A percentile compares a stretch with the other conserved stretches of the same genome.
These are phyloP conservation scores for Phytophthora quininea DNA, from an alignment of 352 stramenopile species.

Conservation along the genomic window DNA sequence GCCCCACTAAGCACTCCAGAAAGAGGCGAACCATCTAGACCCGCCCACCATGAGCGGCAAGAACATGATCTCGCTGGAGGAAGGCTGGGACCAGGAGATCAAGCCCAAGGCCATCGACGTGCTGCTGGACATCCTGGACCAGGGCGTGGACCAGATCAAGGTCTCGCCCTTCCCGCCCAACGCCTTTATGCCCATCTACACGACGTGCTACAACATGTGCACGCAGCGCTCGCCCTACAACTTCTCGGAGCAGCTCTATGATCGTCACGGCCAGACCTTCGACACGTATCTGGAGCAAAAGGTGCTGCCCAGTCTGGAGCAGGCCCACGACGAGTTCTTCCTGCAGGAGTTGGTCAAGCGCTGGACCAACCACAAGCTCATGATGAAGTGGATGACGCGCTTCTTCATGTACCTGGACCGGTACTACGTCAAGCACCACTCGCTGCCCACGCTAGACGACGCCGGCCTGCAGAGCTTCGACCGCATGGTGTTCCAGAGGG, in stretches of 20 bases:
- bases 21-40: background rate
- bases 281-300: conserved; percentile 90
- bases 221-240: conserved; percentile 99
- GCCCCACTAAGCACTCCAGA: too few species aligned
- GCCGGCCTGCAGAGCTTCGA: conserved; percentile 88
- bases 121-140: conserved; percentile 85
- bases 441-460: conserved; percentile 94
- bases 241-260: conserved; percentile 98
- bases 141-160: conserved; percentile 85
- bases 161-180: conserved; percentile 84
- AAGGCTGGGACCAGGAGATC: conserved; percentile 89
- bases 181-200: conserved; percentile 91
- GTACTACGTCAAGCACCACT: conserved; percentile 98
- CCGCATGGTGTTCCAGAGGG: conserved; percentile 83
- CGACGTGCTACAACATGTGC: conserved; percentile 99
- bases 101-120: conserved; percentile 91
- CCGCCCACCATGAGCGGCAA: conserved; percentile 64
- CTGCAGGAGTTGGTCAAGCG: conserved; percentile 96
- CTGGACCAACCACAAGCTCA: conserved; percentile 99
- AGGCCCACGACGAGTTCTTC: conserved; percentile 94
- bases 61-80: conserved; percentile 84
- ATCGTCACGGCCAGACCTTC: conserved; percentile 94
- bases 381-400: conserved; percentile 99
- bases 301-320: conserved; percentile 87
- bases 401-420: conserved; percentile 99